Base-by-base conservation (phyloP, 1,284 basidiomycete genomes). In the Porodaedalea pini region DNA sequence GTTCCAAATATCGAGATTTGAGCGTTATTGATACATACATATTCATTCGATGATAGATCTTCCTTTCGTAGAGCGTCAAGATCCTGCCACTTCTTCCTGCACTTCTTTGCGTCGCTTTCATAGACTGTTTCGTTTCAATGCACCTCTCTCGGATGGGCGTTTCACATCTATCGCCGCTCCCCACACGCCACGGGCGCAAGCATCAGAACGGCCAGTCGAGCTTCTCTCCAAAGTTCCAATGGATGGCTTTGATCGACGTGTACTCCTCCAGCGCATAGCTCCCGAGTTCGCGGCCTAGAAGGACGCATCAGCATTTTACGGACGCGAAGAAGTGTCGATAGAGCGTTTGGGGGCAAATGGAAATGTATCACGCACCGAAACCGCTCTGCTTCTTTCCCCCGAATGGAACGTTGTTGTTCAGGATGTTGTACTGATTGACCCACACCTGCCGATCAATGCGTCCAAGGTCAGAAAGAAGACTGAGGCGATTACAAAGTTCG, bases 331-430 rank as follows among this genome's bases (percentile, higher is more conserved):
- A 51, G 37, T 4, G n/a, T 21, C 11, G 36, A 21, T 27, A 25
- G 25, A n/a, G n/a, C 29, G 25, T 13, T 44, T 21, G 19, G n/a
- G 34, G 41, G 41, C 21, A 44, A 23, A 11, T 21, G 21, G 41
- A 21, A 23, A 21, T 23, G 25, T 23, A 40, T 36, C 11, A 64
- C 70, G 61, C 57, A 78, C 87, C 88, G 57, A 86, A 81, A 17
- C 88, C 88, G 58, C 80, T 83, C 67, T 85, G 86, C 73, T 94
- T 95, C 78, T 92, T 95, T 13, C 95, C 94, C 23, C 94, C 95
- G 65, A 97, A 97, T 0, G 95, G 94, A 37, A 92, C 90, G 58
- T 91, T 90, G 69, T 89, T 90, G 68, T 81, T 81, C 49, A 94
- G 69, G 5, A 90, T 58, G 64, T 88, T 90, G 72, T 95, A 96